phyloP scores from a whole-genome alignment of 768 basidiomycete species.

The Pisolithus sp. region DNA sequence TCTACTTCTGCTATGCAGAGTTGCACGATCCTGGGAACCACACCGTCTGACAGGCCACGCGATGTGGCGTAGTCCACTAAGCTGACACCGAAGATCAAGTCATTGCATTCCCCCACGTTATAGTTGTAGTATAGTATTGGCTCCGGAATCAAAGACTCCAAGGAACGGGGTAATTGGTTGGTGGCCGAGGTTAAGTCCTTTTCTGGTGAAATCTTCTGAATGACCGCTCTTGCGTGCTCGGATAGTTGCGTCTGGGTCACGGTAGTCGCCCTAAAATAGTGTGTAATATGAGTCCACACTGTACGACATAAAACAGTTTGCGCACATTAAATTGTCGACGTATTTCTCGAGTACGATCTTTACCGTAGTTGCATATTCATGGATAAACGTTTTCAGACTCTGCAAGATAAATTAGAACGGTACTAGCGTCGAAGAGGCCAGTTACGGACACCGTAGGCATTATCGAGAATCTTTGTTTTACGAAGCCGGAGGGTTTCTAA shows the following conservation, averaged over 20 bases:
- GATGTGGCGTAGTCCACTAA: conserved; percentile 86
- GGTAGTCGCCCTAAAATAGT: conserved; percentile 59
- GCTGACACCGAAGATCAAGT: conserved; percentile 85
- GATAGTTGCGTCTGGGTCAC: conserved; percentile 72
- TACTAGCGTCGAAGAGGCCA: not conserved
- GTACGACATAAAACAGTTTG: not conserved
- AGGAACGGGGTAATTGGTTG: conserved; percentile 50
- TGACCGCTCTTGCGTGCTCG: conserved; percentile 51
- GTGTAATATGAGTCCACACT: not conserved
- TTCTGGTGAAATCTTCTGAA: conserved; percentile 64
- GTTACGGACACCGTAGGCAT: conserved; percentile 63
- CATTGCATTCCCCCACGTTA: conserved; percentile 77
- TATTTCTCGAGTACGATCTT: conserved; percentile 66
- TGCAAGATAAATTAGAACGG: conserved; percentile 24
- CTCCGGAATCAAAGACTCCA: conserved; percentile 62
- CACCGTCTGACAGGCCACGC: conserved; percentile 62
- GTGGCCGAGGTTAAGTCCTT: conserved; percentile 59
- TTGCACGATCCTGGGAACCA: conserved; percentile 72
- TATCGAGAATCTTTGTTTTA: conserved; percentile 74
- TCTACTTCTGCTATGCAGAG: conserved; percentile 84
- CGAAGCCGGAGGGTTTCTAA: conserved; percentile 84
- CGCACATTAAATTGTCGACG: conserved; percentile 67
- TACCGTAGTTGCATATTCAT: conserved; percentile 60
- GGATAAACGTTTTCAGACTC: conserved; percentile 77
- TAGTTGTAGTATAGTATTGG: conserved; percentile 72